Base-by-base conservation (phyloP, 2,329 filamentous ascomycete species). In the Ceratocystis cacaofunesta region DNA sequence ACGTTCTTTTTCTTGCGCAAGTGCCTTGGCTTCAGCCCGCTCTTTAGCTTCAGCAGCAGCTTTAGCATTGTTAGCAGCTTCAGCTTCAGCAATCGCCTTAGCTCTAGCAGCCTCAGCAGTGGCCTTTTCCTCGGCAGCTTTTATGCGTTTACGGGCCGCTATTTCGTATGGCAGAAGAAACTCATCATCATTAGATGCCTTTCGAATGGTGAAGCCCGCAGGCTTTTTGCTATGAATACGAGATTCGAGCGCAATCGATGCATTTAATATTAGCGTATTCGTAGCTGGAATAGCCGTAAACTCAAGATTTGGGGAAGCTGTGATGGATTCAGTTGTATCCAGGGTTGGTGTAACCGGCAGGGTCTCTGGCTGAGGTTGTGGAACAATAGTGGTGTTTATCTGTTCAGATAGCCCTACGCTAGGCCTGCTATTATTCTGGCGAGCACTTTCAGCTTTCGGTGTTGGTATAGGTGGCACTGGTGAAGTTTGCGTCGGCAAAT, bases 81-180 rank as follows among this genome's bases (percentile, higher is more conserved):
- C 28, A 25, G 22, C 63, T 28, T 41, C 52, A 6, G 55, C 44
- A 19, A 52, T n/a, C 4, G 22, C 61, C 61, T 50, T 46, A 2
- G 25, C 25, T 30, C 32, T 58, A 19, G 52, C 52, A 58, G 52
- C 52, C 52, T 63, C 28, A 0, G 46, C 28, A 19, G 25, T 46
- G 19, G 46, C 30, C 62, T 55, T 46, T 52, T 43, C 55, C 55
- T 58, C 55, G 0, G 55, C 55, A n/a, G 55, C 55, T 17, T 44
- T 57, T 36, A 32, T n/a, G 19, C 57, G 57, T 17, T 65, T 32
- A 19, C 43, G 55, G 10, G 62, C 58, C 12, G 25, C 19, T 32
- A 57, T 64, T 57, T 67, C 48, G 12, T 62, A 46, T 28, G 66
- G 66, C n/a, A 65, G 15, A 50, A 65, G 32, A n/a, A 67, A 67